Conservation (phyloP, 768 basidiomycete species). For the Holtermanniella nyarrowii region DNA sequence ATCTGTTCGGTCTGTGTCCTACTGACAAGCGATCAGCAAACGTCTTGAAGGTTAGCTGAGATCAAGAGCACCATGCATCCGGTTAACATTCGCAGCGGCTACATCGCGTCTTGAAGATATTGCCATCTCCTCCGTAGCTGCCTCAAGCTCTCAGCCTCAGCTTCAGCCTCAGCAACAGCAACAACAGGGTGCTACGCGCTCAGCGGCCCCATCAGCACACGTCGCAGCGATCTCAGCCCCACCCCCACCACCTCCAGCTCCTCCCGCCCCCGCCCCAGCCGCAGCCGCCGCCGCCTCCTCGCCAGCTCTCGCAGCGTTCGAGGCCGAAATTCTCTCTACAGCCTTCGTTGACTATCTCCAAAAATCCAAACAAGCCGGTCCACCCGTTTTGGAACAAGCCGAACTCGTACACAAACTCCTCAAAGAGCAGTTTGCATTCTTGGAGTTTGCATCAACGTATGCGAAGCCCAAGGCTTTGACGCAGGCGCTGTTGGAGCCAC, state of each 20-base stretch:
- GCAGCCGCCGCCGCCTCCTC: constrained; percentile 39
- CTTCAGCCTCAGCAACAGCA: constrained; percentile 21
- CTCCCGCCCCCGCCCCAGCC: constrained; percentile 33
- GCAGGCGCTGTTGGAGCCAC: constrained; percentile 56
- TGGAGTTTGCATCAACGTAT: constrained; percentile 61
- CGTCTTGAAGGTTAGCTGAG: constrained; percentile 32
- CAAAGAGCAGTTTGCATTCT: constrained; percentile 55
- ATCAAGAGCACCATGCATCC: neutral
- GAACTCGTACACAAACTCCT: constrained; percentile 58
- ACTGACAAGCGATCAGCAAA: constrained; percentile 17
- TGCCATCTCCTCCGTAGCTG: constrained; percentile 46
- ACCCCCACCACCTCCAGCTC: constrained; percentile 25
- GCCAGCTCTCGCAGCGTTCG: constrained; percentile 59
- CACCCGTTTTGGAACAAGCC: constrained; percentile 65
- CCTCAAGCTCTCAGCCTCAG: constrained; percentile 21
- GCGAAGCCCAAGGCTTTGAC: constrained; percentile 62
- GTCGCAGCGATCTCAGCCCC: constrained; percentile 26
- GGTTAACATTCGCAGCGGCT: constrained; percentile 59
- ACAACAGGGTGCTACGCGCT: constrained; percentile 28
- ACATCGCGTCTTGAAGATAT: constrained; percentile 89
- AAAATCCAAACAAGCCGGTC: constrained; percentile 61
- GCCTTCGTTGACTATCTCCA: constrained; percentile 65
- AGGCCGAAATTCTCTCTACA: constrained; percentile 60
- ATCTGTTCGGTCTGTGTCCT: neutral
- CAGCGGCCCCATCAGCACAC: no score